A percentile compares a stretch with the other conserved stretches of the same genome.
These are phyloP conservation scores for Fusarium metavorans DNA, from an alignment of 2,329 filamentous ascomycete species.

Conservation along the genomic window DNA sequence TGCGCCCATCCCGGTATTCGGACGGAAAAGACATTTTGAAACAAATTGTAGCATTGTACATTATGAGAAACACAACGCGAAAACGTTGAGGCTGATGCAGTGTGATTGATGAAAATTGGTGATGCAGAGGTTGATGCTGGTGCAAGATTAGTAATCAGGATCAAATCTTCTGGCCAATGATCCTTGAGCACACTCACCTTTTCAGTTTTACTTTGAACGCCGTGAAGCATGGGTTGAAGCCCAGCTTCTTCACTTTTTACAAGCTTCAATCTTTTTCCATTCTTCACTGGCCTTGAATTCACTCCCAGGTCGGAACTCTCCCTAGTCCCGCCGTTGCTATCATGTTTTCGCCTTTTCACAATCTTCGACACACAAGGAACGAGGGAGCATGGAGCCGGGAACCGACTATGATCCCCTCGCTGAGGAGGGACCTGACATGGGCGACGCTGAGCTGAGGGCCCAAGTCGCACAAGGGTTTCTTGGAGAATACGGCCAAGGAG, in stretches of 20 bases:
- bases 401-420: conserved; percentile 30
- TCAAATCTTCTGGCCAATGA: background rate
- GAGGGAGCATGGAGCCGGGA: conserved; percentile 49
- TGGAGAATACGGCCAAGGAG: conserved; percentile 4
- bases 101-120: conserved; percentile 9
- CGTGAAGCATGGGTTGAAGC: conserved; percentile 18
- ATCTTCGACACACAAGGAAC: conserved; percentile 35
- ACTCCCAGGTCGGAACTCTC: conserved; percentile 16
- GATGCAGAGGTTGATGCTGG: background rate
- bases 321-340: conserved; percentile 30
- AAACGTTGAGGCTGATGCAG: conserved; percentile 13
- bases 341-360: conserved; percentile 45
- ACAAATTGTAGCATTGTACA: conserved; percentile 53
- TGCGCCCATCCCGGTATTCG: conserved; percentile 18
- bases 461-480: background rate
- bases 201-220: conserved; percentile 11
- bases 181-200: background rate
- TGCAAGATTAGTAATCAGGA: conserved; percentile 37
- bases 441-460: conserved; percentile 18
- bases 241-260: background rate
- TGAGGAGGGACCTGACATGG: conserved; percentile 24
- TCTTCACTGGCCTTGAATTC: background rate
- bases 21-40: conserved; percentile 45
- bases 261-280: background rate
- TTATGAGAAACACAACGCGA: conserved; percentile 40